Conservation (phyloP, 2,329 filamentous ascomycete species). For the Fusarium albosuccineum region DNA sequence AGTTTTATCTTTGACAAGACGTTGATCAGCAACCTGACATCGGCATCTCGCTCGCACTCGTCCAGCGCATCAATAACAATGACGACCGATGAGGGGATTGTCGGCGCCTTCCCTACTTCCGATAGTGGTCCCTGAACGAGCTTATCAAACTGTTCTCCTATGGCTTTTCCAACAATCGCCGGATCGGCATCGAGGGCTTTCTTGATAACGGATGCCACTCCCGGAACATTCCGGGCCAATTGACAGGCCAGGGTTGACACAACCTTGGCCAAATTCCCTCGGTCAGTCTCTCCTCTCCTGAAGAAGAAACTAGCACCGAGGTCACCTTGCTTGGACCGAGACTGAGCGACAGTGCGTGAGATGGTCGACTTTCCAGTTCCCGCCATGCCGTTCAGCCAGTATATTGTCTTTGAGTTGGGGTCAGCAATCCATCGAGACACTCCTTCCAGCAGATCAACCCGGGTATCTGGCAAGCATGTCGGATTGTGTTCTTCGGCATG, state of each 20-base stretch:
- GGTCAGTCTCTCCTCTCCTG: constrained; percentile 55
- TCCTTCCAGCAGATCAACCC: constrained; percentile 47
- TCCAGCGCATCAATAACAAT: constrained; percentile 53
- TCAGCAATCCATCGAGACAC: constrained; percentile 49
- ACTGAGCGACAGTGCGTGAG: constrained; percentile 49
- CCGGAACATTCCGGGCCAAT: constrained; percentile 46
- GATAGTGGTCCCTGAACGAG: constrained; percentile 53
- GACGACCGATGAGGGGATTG: too few species aligned
- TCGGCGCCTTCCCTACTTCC: background rate
- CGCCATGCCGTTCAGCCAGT: constrained; percentile 56
- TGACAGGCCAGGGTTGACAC: constrained; percentile 56
- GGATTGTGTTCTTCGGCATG: too few species aligned
- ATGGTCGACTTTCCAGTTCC: constrained; percentile 58
- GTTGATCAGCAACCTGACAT: constrained; percentile 51
- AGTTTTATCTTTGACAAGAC: constrained; percentile 11
- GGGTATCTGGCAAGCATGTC: constrained; percentile 48
- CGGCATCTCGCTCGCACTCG: constrained; percentile 44
- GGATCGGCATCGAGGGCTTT: constrained; percentile 49
- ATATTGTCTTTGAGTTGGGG: constrained; percentile 42
- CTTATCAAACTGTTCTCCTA: constrained; percentile 55
- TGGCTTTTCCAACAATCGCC: constrained; percentile 43
- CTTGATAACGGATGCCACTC: constrained; percentile 42
- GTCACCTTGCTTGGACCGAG: too few species aligned
- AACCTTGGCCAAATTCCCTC: constrained; percentile 51
- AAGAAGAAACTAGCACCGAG: constrained; percentile 61